Evolutionary conservation across 257 asterid genomes (phyloP).

Genomic region (Solanum stenotomum): DNA sequence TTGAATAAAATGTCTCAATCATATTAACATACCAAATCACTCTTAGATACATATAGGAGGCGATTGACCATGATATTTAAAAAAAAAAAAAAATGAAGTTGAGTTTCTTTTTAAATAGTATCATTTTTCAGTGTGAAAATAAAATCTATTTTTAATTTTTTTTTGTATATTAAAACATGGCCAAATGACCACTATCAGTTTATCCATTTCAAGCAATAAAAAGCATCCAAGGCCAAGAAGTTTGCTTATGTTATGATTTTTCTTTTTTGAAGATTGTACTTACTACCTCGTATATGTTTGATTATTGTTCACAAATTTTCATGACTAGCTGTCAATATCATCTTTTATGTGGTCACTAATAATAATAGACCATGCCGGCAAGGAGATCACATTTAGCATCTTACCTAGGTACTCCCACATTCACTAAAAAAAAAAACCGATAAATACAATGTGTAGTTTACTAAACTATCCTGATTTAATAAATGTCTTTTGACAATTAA

Average conservation of each 20-base stretch:
- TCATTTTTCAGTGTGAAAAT: too few species aligned
- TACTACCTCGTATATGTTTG: neutral
- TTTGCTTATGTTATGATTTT: neutral
- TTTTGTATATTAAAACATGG: neutral
- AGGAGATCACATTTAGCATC: neutral
- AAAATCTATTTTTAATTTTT: too few species aligned
- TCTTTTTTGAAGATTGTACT: neutral
- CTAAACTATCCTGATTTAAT: neutral
- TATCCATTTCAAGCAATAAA: neutral
- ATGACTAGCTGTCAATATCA: neutral
- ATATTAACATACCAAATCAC: neutral
- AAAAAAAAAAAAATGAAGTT: too few species aligned
- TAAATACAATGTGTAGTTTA: too few species aligned
- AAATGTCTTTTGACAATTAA: neutral
- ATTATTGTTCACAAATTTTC: neutral
- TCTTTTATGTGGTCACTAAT: neutral
- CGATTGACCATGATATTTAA: too few species aligned
- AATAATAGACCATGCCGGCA: neutral
- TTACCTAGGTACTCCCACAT: neutral
- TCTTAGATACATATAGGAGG: neutral
- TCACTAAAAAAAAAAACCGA: neutral
- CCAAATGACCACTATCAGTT: neutral
- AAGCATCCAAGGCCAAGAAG: neutral
- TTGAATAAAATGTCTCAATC: neutral
- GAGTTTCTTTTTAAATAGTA: too few species aligned